Evolutionary conservation across 108 stramenopile genomes (phyloP).

Genomic region (Nitzschia putrida): DNA sequence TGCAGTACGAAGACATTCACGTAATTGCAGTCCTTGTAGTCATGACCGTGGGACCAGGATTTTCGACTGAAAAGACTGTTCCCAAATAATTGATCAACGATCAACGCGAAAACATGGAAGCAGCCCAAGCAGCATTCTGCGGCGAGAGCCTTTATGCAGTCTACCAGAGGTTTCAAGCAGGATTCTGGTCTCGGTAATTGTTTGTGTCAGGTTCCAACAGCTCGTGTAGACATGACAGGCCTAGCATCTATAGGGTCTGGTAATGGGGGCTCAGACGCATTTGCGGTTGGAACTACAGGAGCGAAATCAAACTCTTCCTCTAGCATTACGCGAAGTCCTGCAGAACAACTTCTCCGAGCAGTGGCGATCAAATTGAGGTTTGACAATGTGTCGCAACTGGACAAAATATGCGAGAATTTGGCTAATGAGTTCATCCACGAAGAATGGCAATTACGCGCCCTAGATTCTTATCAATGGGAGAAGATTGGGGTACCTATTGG

Average conservation of each 20-base stretch:
- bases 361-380: constrained; percentile 4
- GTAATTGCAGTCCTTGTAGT: too few species aligned
- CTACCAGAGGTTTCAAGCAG: too few species aligned
- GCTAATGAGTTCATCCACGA: constrained; percentile 21
- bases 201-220: neutral
- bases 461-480: constrained; percentile 30
- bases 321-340: neutral
- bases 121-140: too few species aligned
- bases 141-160: too few species aligned
- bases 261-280: too few species aligned
- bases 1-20: too few species aligned
- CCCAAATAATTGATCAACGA: too few species aligned
- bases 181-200: too few species aligned
- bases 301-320: neutral
- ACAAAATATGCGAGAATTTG: constrained; percentile 23
- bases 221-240: constrained; percentile 3
- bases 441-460: constrained; percentile 30
- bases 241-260: neutral
- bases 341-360: constrained; percentile 7
- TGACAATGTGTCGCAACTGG: neutral
- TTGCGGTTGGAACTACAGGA: too few species aligned
- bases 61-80: too few species aligned
- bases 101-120: too few species aligned
- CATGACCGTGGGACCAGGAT: too few species aligned
- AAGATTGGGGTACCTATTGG: constrained; percentile 29